Evolutionary conservation across 768 basidiomycete genomes (phyloP), one percentile per base, ranked within the genome.

Genomic region (Boletus reticuloceps): DNA sequence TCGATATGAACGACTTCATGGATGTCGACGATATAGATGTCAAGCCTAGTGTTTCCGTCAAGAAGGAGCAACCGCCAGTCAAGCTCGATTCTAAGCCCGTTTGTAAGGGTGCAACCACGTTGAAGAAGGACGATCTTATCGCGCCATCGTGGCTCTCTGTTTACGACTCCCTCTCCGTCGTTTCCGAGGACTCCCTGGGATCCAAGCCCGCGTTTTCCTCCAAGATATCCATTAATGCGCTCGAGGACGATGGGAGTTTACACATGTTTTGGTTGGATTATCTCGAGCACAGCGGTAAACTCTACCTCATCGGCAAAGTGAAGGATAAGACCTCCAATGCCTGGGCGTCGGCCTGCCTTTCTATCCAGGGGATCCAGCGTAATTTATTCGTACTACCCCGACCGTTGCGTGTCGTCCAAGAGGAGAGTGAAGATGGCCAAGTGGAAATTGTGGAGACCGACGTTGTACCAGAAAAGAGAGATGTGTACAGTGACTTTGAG

Each of bases 191-290:
- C 20, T 74, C 78, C 1, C 71, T 89, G 27, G 88, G 86, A 20
- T 67, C 67, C 45, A 62, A 71, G 25, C 61, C 67, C 7, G 14
- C 76, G 74, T 25, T 70, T 4, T 68, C 74, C 8, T 79, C 47
- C 56, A 77, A 47, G 66, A 64, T 66, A 66, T 71, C 77, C 20
- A 60, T 84, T 8, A 80, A 81, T 40, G 87, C 86, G 0, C 78
- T 94, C 3, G 92, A 98, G 65, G 74, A 82, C 5, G 93, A 97
- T 59, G 94, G 92, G 2, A 89, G 85, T 4, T 74, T 98, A 14
- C 82, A 82, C 27, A 94, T 99, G 77, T 99, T 88, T 77, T 99
- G 97, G 97, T 77, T 98, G 20, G 97, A 99, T 67, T 93, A 93
- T 64, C 83, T 95, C 34, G 94, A 98, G 67, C 80, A 83, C 46